Conservation (phyloP, 2,329 filamentous ascomycete species). For the Alternaria sp. region DNA sequence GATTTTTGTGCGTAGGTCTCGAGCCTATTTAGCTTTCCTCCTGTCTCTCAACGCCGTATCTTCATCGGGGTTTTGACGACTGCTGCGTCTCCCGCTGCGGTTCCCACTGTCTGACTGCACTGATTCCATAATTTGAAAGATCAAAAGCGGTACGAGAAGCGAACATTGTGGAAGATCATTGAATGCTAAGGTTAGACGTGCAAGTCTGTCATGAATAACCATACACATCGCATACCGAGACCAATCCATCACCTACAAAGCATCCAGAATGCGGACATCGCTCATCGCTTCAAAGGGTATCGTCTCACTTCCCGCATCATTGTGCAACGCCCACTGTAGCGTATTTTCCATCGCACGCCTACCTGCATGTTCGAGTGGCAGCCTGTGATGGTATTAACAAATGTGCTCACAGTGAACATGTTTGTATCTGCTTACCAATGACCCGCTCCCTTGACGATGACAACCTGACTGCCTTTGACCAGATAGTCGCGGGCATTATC, state of each 20-base stretch:
- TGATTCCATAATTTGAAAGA: no score
- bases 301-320: conserved; percentile 25
- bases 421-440: conserved; percentile 56
- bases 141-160: no score
- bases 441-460: conserved; percentile 59
- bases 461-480: conserved; percentile 59
- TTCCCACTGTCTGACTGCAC: no score
- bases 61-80: neutral
- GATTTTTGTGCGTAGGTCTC: neutral
- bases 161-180: neutral
- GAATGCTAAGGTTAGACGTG: neutral
- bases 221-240: neutral
- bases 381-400: conserved; percentile 7
- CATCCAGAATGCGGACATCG: conserved; percentile 31
- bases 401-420: neutral
- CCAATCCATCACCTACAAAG: conserved; percentile 15
- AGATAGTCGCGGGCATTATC: conserved; percentile 64
- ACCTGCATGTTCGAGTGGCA: conserved; percentile 58
- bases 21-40: neutral
- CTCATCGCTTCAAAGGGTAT: conserved; percentile 34
- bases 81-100: no score
- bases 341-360: conserved; percentile 55
- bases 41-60: neutral
- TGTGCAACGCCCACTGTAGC: conserved; percentile 44
- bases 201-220: neutral